Conservation (phyloP, 768 basidiomycete genomes). For the Mrakia frigida region DNA sequence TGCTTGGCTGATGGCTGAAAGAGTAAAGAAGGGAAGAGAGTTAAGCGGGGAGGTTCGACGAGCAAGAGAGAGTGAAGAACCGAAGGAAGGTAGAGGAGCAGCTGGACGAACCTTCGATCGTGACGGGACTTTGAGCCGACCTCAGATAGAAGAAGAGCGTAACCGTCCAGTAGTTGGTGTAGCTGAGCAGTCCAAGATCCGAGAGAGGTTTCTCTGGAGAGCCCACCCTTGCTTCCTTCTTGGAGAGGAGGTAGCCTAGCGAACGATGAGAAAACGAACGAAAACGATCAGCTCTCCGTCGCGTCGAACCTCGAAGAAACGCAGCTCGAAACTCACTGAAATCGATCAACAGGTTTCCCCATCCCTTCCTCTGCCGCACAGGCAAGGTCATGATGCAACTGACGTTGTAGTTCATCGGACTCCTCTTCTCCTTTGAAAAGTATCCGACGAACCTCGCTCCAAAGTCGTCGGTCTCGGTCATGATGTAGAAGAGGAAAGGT, state of each 20-base stretch:
- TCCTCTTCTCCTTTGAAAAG: slow-evolving; percentile 97
- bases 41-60: background rate
- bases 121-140: slow-evolving; percentile 56
- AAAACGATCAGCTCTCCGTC: background rate
- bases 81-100: background rate
- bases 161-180: slow-evolving; percentile 89
- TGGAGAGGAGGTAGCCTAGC: slow-evolving; percentile 87
- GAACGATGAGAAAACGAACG: background rate
- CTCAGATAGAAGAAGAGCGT: slow-evolving; percentile 74
- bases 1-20: slow-evolving; percentile 35
- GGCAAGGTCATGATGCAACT: slow-evolving; percentile 99
- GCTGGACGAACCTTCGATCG: slow-evolving; percentile 63
- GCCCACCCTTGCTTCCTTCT: slow-evolving; percentile 83
- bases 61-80: slow-evolving; percentile 27
- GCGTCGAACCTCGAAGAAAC: too few species aligned
- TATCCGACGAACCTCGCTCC: slow-evolving; percentile 96
- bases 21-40: background rate
- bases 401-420: slow-evolving; percentile 91
- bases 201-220: slow-evolving; percentile 96
- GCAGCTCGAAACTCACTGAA: slow-evolving; percentile 98
- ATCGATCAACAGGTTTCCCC: slow-evolving; percentile 95
- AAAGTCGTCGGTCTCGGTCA: slow-evolving; percentile 80
- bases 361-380: slow-evolving; percentile 86
- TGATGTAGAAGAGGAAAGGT: slow-evolving; percentile 97
- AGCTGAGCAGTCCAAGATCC: slow-evolving; percentile 84